Evolutionary conservation across 805 yeast species (phyloP).

Genomic region (Ogataea neopini): DNA sequence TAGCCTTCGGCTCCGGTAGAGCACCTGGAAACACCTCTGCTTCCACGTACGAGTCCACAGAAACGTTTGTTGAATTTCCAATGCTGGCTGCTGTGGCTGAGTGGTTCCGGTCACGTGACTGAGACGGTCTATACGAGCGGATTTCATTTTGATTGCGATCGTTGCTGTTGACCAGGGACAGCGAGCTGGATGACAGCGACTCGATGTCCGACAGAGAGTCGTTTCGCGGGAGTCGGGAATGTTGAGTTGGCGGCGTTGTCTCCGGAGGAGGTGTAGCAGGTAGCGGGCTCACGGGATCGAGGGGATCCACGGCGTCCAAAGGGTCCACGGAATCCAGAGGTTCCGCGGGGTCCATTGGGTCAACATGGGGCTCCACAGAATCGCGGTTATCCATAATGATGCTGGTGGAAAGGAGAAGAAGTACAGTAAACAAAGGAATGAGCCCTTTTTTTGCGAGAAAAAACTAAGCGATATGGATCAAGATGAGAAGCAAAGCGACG

Average conservation of each 20-base stretch:
- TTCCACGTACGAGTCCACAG: constrained; percentile 2
- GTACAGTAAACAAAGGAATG: neutral
- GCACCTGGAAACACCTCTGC: constrained; percentile 1
- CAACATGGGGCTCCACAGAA: too few relatives aligned
- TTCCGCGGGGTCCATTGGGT: too few relatives aligned
- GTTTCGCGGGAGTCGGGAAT: too few relatives aligned
- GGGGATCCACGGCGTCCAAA: neutral
- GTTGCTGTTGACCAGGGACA: neutral
- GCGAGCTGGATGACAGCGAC: neutral
- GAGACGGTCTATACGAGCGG: neutral
- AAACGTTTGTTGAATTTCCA: neutral
- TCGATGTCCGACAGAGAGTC: neutral
- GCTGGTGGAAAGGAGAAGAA: too few relatives aligned
- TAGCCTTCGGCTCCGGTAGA: neutral
- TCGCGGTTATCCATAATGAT: too few relatives aligned
- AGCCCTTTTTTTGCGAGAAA: neutral
- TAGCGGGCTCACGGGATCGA: too few relatives aligned
- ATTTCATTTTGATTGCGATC: neutral
- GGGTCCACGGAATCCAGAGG: neutral
- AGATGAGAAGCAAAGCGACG: too few relatives aligned
- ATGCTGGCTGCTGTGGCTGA: neutral
- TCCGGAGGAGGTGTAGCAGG: too few relatives aligned
- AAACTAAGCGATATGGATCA: too few relatives aligned
- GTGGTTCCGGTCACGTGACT: neutral
- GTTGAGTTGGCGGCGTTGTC: neutral